A percentile compares a stretch with the other conserved stretches of the same genome.
Conservation (phyloP, 1,284 basidiomycete genomes). For the Ceratobasidium sp. region DNA sequence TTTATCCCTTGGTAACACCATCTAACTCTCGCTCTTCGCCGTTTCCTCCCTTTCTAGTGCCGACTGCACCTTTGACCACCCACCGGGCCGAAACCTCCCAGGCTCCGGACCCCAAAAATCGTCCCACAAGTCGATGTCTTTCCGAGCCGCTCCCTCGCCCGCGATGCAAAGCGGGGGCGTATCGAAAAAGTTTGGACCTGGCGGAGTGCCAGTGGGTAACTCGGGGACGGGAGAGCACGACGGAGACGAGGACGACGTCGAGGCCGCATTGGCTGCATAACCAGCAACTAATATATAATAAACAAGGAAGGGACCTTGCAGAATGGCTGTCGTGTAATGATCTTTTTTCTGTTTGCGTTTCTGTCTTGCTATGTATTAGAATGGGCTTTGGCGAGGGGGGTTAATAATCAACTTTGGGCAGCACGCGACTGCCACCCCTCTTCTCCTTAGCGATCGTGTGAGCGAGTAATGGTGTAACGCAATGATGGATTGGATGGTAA, state of each 20-base stretch:
- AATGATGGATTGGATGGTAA: too few species aligned
- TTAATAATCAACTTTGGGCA: too few species aligned
- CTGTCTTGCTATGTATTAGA: conserved; percentile 13
- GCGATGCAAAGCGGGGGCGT: conserved; percentile 28
- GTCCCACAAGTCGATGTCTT: conserved; percentile 31
- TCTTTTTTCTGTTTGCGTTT: conserved; percentile 11
- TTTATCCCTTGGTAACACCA: not conserved
- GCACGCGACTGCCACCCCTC: too few species aligned
- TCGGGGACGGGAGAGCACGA: conserved; percentile 11
- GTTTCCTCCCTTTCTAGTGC: conserved; percentile 46
- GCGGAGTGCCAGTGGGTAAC: not conserved
- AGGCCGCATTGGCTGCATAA: conserved; percentile 22
- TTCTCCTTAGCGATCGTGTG: too few species aligned
- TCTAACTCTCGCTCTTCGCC: not conserved
- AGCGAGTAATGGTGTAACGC: too few species aligned
- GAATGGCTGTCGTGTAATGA: conserved; percentile 22
- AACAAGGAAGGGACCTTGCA: conserved; percentile 3
- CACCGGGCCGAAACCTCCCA: conserved; percentile 76
- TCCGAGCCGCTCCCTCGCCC: conserved; percentile 16
- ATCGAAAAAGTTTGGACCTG: conserved; percentile 33
- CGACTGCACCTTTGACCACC: conserved; percentile 77
- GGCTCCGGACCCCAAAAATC: conserved; percentile 45
- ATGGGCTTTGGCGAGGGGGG: too few species aligned
- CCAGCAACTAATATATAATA: not conserved
- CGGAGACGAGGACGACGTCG: conserved; percentile 34